phyloP scores from a whole-genome alignment of 768 basidiomycete species.

The Strobilomyces confusus region DNA sequence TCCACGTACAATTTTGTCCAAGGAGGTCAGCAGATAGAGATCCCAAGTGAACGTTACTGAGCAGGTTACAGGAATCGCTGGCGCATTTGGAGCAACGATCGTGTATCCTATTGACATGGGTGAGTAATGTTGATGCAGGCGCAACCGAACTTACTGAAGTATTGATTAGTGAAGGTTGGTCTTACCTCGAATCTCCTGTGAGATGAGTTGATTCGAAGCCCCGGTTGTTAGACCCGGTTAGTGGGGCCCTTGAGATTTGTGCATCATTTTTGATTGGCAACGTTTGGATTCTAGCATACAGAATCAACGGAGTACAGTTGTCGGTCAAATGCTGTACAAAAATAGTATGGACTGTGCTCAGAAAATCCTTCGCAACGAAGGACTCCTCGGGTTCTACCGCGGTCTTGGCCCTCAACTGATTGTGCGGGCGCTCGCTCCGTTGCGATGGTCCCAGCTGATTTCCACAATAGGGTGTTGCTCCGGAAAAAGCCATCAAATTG shows the following conservation, averaged over 20 bases:
- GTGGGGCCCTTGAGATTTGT: slow-evolving; percentile 27
- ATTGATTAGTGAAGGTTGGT: slow-evolving; percentile 64
- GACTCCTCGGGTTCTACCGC: slow-evolving; percentile 92
- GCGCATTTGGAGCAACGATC: slow-evolving; percentile 93
- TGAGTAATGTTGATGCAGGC: slow-evolving; percentile 35
- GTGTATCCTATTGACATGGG: slow-evolving; percentile 96
- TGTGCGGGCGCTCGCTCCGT: slow-evolving; percentile 38
- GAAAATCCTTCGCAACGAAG: slow-evolving; percentile 95
- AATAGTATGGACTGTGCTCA: slow-evolving; percentile 92
- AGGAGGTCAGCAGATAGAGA: slow-evolving; percentile 54
- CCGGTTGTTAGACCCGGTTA: slow-evolving; percentile 53
- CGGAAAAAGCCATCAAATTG: slow-evolving; percentile 97
- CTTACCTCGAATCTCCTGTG: background rate
- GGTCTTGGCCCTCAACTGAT: slow-evolving; percentile 93
- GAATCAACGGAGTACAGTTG: slow-evolving; percentile 95
- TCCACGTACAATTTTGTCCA: slow-evolving; percentile 85
- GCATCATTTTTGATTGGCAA: background rate
- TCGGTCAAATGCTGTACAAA: slow-evolving; percentile 95
- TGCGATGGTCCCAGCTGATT: slow-evolving; percentile 5
- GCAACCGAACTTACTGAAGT: slow-evolving; percentile 7
- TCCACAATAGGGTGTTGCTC: slow-evolving; percentile 74
- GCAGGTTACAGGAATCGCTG: slow-evolving; percentile 67
- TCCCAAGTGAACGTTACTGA: slow-evolving; percentile 11
- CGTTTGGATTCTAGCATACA: slow-evolving; percentile 63
- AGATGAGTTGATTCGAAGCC: slow-evolving; percentile 4